Conservation (phyloP, 441 rosid genomes). For the Pelargonium myrrhifolium region DNA sequence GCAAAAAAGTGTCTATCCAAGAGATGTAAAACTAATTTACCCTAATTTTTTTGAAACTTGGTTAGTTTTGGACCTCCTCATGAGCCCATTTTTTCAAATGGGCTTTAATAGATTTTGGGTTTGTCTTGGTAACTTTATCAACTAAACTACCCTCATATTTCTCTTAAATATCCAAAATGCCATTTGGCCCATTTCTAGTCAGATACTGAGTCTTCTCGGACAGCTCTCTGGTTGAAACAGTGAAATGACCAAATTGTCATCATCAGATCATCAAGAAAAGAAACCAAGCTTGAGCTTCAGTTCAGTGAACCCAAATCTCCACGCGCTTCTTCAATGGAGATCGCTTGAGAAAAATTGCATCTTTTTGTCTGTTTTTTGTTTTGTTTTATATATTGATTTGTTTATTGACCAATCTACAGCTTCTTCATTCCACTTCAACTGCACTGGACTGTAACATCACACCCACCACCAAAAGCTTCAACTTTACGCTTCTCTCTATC, state of each 20-base stretch:
- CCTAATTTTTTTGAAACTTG: too few species aligned
- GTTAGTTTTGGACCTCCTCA: too few species aligned
- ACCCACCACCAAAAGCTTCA: background rate
- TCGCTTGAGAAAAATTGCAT: background rate
- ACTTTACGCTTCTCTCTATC: constrained; percentile 14
- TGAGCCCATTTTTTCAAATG: too few species aligned
- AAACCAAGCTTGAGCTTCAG: background rate
- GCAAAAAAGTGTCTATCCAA: too few species aligned
- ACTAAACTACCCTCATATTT: background rate
- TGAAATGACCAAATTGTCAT: background rate
- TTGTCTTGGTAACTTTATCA: too few species aligned
- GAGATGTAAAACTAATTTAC: too few species aligned
- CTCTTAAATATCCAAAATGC: background rate
- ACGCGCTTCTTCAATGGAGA: constrained; percentile 7
- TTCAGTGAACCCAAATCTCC: constrained; percentile 2
- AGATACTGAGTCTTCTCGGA: background rate
- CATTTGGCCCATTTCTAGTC: background rate
- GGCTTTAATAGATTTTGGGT: too few species aligned
- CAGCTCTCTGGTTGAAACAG: background rate
- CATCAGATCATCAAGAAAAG: too few species aligned
- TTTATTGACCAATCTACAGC: background rate
- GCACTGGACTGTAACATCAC: constrained; percentile 13
- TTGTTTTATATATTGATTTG: too few species aligned
- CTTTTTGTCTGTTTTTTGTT: background rate
- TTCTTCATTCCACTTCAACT: background rate